phyloP scores from a whole-genome alignment of 2,329 filamentous ascomycete species.

The Aspergillus candidus region DNA sequence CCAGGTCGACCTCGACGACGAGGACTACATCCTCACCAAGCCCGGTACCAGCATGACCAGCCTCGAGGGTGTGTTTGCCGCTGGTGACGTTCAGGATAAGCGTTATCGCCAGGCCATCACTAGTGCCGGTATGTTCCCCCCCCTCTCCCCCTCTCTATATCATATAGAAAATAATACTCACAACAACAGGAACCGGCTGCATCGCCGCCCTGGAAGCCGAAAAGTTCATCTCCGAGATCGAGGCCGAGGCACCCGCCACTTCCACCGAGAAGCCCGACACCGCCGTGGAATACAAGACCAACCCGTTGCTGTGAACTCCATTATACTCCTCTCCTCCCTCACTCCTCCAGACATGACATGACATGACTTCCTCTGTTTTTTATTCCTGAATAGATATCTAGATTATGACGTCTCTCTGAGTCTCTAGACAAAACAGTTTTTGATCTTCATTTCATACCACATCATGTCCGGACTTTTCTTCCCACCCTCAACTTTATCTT shows the following conservation, averaged over 20 bases:
- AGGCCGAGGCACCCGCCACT: slow-evolving; percentile 46
- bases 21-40: slow-evolving; percentile 85
- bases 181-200: slow-evolving; percentile 70
- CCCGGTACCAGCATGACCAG: slow-evolving; percentile 85
- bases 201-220: slow-evolving; percentile 94
- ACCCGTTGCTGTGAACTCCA: slow-evolving; percentile 54
- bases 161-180: slow-evolving; percentile 11
- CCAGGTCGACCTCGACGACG: slow-evolving; percentile 78
- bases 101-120: slow-evolving; percentile 96
- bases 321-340: background rate
- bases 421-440: slow-evolving; percentile 16
- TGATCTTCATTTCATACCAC: slow-evolving; percentile 1
- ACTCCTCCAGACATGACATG: background rate
- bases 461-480: background rate
- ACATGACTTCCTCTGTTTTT: background rate
- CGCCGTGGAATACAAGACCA: slow-evolving; percentile 54
- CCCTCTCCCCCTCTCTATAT: background rate
- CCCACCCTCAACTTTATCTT: slow-evolving; percentile 1
- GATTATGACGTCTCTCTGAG: background rate
- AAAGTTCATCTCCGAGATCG: slow-evolving; percentile 77
- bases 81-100: slow-evolving; percentile 98
- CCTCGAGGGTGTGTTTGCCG: slow-evolving; percentile 87
- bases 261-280: slow-evolving; percentile 37
- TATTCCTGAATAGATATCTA: background rate
- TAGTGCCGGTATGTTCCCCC: slow-evolving; percentile 68